These are phyloP conservation scores for Penicillium rolfsii DNA, from an alignment of 2,329 filamentous ascomycete genomes.

Conservation along the genomic window DNA sequence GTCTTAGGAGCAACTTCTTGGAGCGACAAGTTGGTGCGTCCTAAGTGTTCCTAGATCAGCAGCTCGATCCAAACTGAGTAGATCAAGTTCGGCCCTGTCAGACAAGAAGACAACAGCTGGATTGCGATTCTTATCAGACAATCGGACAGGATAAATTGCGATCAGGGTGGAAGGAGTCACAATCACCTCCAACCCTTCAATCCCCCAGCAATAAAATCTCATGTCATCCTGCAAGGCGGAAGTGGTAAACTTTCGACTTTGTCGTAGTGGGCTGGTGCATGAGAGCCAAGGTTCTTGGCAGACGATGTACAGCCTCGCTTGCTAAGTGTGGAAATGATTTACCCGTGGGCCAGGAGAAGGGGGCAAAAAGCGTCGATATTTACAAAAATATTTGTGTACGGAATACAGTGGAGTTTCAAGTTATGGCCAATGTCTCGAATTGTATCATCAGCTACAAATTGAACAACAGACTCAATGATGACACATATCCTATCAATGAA, in stretches of 20 bases:
- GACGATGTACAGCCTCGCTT: not conserved
- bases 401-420: too few species aligned
- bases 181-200: not conserved
- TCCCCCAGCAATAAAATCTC: not conserved
- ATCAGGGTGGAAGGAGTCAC: not conserved
- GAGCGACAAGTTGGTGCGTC: not conserved
- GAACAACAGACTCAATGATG: too few species aligned
- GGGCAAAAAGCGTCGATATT: too few species aligned
- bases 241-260: not conserved
- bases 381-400: too few species aligned
- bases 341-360: not conserved
- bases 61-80: not conserved
- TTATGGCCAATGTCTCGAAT: too few species aligned
- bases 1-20: not conserved
- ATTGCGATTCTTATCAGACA: not conserved
- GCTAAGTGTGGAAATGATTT: not conserved
- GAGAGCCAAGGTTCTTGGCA: not conserved
- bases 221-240: not conserved
- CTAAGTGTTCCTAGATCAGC: too few species aligned
- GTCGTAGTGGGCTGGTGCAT: not conserved
- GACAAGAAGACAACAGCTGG: not conserved
- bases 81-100: not conserved
- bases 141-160: not conserved
- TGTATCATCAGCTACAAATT: too few species aligned
- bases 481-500: too few species aligned